Base-by-base conservation (phyloP, 768 basidiomycete genomes). In the Kwoniella newhampshirensis region DNA sequence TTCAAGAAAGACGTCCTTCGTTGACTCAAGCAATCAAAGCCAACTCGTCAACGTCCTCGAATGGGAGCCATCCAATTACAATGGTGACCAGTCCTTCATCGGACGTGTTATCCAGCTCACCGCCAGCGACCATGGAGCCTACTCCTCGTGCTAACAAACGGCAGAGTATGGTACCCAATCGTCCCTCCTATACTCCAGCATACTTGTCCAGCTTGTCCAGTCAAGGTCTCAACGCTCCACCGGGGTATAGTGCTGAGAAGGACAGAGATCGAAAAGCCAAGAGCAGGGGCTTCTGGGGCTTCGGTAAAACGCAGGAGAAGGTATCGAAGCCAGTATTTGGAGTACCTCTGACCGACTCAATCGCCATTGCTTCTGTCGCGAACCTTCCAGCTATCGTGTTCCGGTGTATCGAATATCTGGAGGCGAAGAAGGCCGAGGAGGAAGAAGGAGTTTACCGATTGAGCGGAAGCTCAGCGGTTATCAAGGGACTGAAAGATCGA, bases 371-470 rank as follows among this genome's bases (percentile, higher is more conserved):
- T 17, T 84, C 89, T 70, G 89, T 97, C 54, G 92, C 87, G 50
- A 86, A 87, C 66, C 81, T 99, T 20, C 96, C 96, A 2, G 90
- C 94, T 6, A 87, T 97, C 66, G 87, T 96, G 30, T 99, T 93
- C 81, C 85, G 96, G 51, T 88, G 87, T 64, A 93, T 99, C 64
- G 87, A 96, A 71, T 99, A 94, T 78, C 80, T 99, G 53, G 91
- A 98, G 79, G 83, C 85, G 18, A 93, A 93, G 80, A 83, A 89
- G 74, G 94, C 96, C 20, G 90, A 97, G 60, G 85, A 89, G 64
- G 96, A 99, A 71, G 96, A 99, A 77, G 96, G 96, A 30, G 94
- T 99, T 58, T 99, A 97, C 78, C 86, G 96, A 57, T 79, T 99
- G 58, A 92, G 88, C 71, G 93, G 93, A 21, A 92, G 90, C 75